Base-by-base conservation (phyloP, 2,329 filamentous ascomycete species). In the Venturia asperata region DNA sequence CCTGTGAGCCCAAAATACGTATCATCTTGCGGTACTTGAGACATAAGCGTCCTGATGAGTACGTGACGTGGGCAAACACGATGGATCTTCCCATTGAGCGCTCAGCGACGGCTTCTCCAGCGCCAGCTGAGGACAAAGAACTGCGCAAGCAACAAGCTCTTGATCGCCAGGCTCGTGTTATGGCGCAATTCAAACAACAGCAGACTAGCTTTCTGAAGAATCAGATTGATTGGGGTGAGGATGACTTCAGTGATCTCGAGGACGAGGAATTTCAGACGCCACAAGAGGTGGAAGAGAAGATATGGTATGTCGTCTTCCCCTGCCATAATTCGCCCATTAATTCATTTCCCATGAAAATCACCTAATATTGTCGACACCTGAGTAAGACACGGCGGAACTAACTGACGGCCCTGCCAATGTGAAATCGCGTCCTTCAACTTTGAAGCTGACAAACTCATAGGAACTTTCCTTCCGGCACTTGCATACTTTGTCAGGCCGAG, bases 131-230 rank as follows among this genome's bases (percentile, higher is more conserved):
- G 45, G 87, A 90, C 66, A 88, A 88, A 69, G 90, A 93, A 72
- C 84, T 86, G 67, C 96, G 93, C 80, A 99, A 97, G 81, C 89
- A 90, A 76, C 90, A 93, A 63, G 94, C 94, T 0, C 78, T 92
- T 49, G 93, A 92, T 70, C 86, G 94, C 27, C 92, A 97, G 76
- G 92, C 92, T 1, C 89, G 87, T 72, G 91, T 99, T 41, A 97
- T 99, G 92, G 94, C 92, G 1, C 92, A 97, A 73, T 97, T 99
- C 77, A 94, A 97, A 74, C 89, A 96, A 73, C 93, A 99, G 73
- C 95, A 97, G 74, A 93, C 95, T 77, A 94, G 86, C 71, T 99
- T 99, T 77, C 80, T 99, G 78, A 89, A 91, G 65, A 94, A 88
- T 68, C 92, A 97, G 75, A 84, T 96, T 67, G 90, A 96, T 74